Conservation (phyloP, 148 eudicot genomes). For the Oxyria digyna region DNA sequence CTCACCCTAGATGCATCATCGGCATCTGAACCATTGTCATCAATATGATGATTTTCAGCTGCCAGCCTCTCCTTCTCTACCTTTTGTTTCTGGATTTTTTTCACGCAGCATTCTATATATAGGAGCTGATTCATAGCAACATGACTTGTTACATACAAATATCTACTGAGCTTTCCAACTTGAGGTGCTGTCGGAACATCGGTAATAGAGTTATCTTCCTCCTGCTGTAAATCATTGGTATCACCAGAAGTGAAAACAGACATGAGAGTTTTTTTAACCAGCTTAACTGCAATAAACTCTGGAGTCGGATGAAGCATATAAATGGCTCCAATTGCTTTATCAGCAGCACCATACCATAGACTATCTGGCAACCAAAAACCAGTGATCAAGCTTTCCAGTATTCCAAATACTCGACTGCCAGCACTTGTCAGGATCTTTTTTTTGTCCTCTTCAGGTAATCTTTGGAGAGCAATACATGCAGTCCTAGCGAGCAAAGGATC, state of each 20-base stretch:
- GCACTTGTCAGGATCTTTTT: constrained; percentile 53
- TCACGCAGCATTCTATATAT: constrained; percentile 74
- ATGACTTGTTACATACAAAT: constrained; percentile 63
- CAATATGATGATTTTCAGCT: constrained; percentile 28
- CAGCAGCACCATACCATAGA: constrained; percentile 87
- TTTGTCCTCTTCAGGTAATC: constrained; percentile 79
- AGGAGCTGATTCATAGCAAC: constrained; percentile 90
- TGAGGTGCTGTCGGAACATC: constrained; percentile 42
- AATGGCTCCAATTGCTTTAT: constrained; percentile 76
- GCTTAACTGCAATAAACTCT: constrained; percentile 57
- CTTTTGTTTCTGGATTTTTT: constrained; percentile 73
- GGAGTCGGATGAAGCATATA: constrained; percentile 86
- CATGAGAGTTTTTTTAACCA: constrained; percentile 48
- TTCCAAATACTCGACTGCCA: constrained; percentile 56
- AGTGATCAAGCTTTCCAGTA: constrained; percentile 53
- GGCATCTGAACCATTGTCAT: constrained; percentile 15
- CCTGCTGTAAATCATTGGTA: constrained; percentile 31
- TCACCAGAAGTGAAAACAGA: constrained; percentile 42
- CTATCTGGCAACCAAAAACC: constrained; percentile 73
- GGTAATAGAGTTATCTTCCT: constrained; percentile 19
- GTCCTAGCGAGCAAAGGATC: constrained; percentile 96
- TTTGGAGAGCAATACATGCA: constrained; percentile 80
- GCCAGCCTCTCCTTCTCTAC: constrained; percentile 55
- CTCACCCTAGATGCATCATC: constrained; percentile 47
- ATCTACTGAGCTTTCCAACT: constrained; percentile 73